These are phyloP conservation scores for Vitis amurensis DNA, from an alignment of 164 flowering plant genomes.

Conservation along the genomic window DNA sequence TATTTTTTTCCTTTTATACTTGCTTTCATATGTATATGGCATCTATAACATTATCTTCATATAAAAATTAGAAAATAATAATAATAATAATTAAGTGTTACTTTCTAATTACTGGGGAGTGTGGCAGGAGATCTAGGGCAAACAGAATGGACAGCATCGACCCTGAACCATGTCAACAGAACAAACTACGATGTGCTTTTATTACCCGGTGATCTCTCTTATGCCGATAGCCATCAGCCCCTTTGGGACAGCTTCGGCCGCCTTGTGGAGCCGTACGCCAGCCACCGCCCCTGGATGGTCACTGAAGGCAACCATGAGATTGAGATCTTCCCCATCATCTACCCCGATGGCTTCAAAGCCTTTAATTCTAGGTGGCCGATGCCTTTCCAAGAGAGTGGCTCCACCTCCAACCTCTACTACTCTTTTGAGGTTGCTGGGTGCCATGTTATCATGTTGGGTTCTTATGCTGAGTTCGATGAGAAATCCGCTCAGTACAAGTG, in stretches of 20 bases:
- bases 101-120: not conserved
- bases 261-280: slow-evolving; percentile 71
- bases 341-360: slow-evolving; percentile 54
- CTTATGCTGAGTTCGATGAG: slow-evolving; percentile 59
- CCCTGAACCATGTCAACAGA: slow-evolving; percentile 48
- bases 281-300: slow-evolving; percentile 89
- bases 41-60: no score
- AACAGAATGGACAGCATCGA: slow-evolving; percentile 83
- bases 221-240: slow-evolving; percentile 68
- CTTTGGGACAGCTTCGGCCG: slow-evolving; percentile 91
- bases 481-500: slow-evolving; percentile 73
- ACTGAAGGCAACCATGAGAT: slow-evolving; percentile 85
- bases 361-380: slow-evolving; percentile 80
- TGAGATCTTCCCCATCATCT: slow-evolving; percentile 54
- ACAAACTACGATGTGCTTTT: slow-evolving; percentile 65
- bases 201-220: slow-evolving; percentile 80
- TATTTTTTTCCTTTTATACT: no score
- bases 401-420: slow-evolving; percentile 83
- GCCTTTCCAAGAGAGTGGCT: slow-evolving; percentile 77
- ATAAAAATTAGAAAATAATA: no score
- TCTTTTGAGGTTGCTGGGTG: slow-evolving; percentile 74
- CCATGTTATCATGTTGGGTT: slow-evolving; percentile 83
- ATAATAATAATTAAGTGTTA: not conserved
- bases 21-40: no score
- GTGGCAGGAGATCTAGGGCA: slow-evolving; percentile 87